Evolutionary conservation across 352 stramenopile species (phyloP).

Genomic region (Phytophthora pseudosyringae): DNA sequence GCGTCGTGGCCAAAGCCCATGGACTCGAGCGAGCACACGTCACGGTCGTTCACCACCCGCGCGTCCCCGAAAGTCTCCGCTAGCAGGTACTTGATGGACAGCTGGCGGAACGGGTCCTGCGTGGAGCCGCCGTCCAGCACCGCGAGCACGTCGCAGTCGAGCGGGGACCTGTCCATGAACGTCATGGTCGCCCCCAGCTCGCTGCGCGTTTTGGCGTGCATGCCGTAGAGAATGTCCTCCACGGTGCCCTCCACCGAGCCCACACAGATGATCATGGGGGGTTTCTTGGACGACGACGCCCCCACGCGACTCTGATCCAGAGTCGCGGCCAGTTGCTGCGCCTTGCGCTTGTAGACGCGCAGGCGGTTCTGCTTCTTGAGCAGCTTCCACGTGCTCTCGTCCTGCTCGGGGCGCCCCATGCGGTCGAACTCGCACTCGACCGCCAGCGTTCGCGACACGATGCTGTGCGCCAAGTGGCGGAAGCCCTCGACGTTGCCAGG

Average conservation of each 20-base stretch:
- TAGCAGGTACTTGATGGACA: slow-evolving; percentile 65
- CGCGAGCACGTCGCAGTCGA: slow-evolving; percentile 58
- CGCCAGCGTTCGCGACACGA: slow-evolving; percentile 54
- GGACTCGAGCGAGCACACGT: slow-evolving; percentile 57
- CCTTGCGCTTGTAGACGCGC: slow-evolving; percentile 51
- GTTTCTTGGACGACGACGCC: slow-evolving; percentile 23
- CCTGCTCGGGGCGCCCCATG: slow-evolving; percentile 36
- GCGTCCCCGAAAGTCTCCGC: slow-evolving; percentile 49
- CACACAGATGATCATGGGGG: slow-evolving; percentile 58
- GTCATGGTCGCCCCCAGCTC: slow-evolving; percentile 62
- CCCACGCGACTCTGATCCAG: slow-evolving; percentile 18
- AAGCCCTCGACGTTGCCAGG: slow-evolving; percentile 43
- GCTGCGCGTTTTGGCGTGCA: slow-evolving; percentile 60
- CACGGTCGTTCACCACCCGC: slow-evolving; percentile 55
- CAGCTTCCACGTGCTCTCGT: slow-evolving; percentile 41
- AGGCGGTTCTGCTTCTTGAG: slow-evolving; percentile 49
- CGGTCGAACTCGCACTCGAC: slow-evolving; percentile 53
- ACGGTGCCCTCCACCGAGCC: slow-evolving; percentile 58
- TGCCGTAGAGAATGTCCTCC: slow-evolving; percentile 63
- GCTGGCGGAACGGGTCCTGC: slow-evolving; percentile 59
- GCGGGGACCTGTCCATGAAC: slow-evolving; percentile 46
- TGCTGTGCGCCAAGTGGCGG: slow-evolving; percentile 49
- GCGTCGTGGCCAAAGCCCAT: slow-evolving; percentile 51
- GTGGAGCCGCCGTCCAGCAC: slow-evolving; percentile 49
- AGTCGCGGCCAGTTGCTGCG: slow-evolving; percentile 6